These are phyloP conservation scores for Phytophthora kernoviae DNA, from an alignment of 352 stramenopile genomes.

Conservation along the genomic window DNA sequence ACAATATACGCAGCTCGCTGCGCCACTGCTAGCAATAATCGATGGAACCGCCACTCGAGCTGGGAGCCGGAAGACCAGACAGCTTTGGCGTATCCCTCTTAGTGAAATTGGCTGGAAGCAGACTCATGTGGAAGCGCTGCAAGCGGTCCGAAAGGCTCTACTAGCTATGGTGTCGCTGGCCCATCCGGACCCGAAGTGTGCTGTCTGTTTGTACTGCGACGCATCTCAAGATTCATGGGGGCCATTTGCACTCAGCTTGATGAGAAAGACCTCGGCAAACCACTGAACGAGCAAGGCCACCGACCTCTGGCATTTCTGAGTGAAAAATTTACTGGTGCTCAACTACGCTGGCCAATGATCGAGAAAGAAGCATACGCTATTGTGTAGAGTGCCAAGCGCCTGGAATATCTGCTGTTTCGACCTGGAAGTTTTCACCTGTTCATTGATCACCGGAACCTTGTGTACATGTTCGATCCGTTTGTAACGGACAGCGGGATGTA, in stretches of 20 bases:
- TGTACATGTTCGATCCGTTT: conserved; percentile 14
- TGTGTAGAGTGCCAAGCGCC: conserved; percentile 2
- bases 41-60: background rate
- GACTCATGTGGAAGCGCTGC: background rate
- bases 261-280: background rate
- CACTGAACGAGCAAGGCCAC: conserved; percentile 9
- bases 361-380: conserved; percentile 32
- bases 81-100: background rate
- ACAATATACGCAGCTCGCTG: background rate
- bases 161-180: conserved; percentile 13
- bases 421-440: conserved; percentile 23
- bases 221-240: conserved; percentile 6
- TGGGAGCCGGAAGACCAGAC: conserved; percentile 2
- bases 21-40: background rate
- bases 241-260: conserved; percentile 4
- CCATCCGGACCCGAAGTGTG: background rate
- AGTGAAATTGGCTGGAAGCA: conserved; percentile 2
- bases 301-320: conserved; percentile 13
- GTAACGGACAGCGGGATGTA: conserved; percentile 9
- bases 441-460: conserved; percentile 20
- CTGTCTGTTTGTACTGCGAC: conserved; percentile 5
- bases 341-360: conserved; percentile 17
- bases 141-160: background rate
- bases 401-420: conserved; percentile 23
- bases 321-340: conserved; percentile 6